A percentile compares a stretch with the other conserved stretches of the same genome.
These are phyloP conservation scores for Dendrobium chrysotoxum DNA, from an alignment of 106 monocot species.

Conservation along the genomic window DNA sequence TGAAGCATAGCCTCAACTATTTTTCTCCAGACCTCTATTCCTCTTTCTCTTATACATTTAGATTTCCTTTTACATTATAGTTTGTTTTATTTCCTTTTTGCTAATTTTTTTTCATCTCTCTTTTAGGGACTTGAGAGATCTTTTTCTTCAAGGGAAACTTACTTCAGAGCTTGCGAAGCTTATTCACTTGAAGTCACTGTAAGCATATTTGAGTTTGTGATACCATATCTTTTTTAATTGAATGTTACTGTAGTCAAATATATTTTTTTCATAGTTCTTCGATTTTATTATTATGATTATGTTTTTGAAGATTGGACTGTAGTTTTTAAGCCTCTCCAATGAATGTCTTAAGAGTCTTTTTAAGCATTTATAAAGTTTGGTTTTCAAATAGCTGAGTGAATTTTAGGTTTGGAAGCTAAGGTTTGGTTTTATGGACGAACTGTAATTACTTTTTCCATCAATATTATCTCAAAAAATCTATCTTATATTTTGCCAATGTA, in stretches of 20 bases:
- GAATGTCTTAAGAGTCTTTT: not conserved
- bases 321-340: not conserved
- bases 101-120: conserved; percentile 3
- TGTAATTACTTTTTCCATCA: not conserved
- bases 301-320: not conserved
- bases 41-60: not conserved
- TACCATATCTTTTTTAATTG: not conserved
- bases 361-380: not conserved
- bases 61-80: not conserved
- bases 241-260: not conserved
- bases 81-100: not conserved
- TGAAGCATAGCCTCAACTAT: not conserved
- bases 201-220: conserved; percentile 7
- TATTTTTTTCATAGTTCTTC: not conserved
- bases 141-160: conserved; percentile 42
- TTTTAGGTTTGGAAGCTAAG: not conserved
- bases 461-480: not conserved
- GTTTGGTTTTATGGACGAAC: not conserved
- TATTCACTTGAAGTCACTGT: conserved; percentile 31
- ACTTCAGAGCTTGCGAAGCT: conserved; percentile 39
- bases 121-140: conserved; percentile 50
- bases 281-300: not conserved
- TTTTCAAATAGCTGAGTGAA: not conserved
- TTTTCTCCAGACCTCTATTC: not conserved
- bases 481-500: not conserved